Base-by-base conservation (phyloP, 2,329 filamentous ascomycete species). In the Dothideomycetes sp. region DNA sequence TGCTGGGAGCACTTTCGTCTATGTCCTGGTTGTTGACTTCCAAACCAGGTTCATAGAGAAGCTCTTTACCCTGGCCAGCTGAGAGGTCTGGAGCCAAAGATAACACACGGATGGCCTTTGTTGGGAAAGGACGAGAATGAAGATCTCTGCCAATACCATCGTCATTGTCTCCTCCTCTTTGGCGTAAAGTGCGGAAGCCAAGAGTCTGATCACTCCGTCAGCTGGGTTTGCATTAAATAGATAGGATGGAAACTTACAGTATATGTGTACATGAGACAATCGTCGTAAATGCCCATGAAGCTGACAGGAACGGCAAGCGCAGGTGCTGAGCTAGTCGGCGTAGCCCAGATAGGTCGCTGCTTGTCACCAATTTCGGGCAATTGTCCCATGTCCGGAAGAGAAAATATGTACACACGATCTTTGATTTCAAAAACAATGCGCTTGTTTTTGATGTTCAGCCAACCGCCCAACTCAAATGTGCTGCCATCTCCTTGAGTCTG, bases 271-370 rank as follows among this genome's bases (percentile, higher is more conserved):
- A 69, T 65, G 37, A 70, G 61, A 25, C 63, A 64, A 51, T 70
- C 67, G 35, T 69, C 65, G 36, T 59, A 68, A 7, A 69, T 39
- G 0, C 53, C 59, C 67, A 70, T 69, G 50, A 66, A 69, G 44
- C 62, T 66, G 18, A 69, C 61, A 0, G 67, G 66, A 1, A 64
- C 60, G 0, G 59, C 51, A n/a, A 66, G 52, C 45, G 60, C 60
- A 1, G 58, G 54, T 5, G 57, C 53, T 4, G 60, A 58, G 43
- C 59, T 60, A 1, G 62, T 63, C 3, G 56, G 45, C 36, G 61
- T 39, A n/a, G 56, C 51, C 22, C 49, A 52, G 4, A 49, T 16
- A 18, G 52, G 47, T 33, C 44, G 22, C 43, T 13, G 42, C 47
- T 29, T 10, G 18, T 20, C 23, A 6, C 32, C 43, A 16, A n/a